Percentiles rank a stretch among this genome's conserved stretches.
These are phyloP conservation scores for Acorus gramineus DNA, from an alignment of 106 monocot species.

Conservation along the genomic window DNA sequence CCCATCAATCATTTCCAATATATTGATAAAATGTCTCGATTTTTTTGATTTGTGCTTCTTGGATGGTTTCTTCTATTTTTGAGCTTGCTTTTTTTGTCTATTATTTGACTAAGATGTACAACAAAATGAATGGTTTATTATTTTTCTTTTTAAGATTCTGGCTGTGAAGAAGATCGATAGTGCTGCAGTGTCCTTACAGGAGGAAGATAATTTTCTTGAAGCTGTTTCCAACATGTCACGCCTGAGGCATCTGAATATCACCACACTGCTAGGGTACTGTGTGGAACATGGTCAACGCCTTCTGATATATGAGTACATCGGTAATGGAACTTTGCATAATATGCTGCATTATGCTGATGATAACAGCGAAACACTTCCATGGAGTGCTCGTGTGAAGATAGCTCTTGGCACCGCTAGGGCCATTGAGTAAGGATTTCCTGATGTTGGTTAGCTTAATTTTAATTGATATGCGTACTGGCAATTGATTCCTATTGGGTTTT, in stretches of 20 bases:
- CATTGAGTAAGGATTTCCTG: constrained; percentile 55
- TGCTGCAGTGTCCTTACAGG: constrained; percentile 55
- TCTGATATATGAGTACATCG: constrained; percentile 65
- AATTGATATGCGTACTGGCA: background rate
- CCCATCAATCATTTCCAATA: no score
- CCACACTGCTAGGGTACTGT: constrained; percentile 62
- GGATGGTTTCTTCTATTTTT: no score
- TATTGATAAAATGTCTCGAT: no score
- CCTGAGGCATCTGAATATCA: constrained; percentile 69
- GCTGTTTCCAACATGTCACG: constrained; percentile 80
- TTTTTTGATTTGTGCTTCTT: no score
- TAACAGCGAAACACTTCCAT: constrained; percentile 34
- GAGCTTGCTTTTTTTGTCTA: no score
- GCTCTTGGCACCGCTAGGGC: constrained; percentile 82
- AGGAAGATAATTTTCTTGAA: constrained; percentile 86
- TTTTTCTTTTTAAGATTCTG: constrained; percentile 31
- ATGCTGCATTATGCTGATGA: constrained; percentile 61
- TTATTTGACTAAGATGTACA: no score
- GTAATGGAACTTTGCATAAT: constrained; percentile 81
- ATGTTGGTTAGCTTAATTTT: background rate
- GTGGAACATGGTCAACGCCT: constrained; percentile 74
- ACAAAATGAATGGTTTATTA: no score
- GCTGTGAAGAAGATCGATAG: constrained; percentile 92
- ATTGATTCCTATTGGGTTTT: background rate
- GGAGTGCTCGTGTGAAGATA: constrained; percentile 74